Evolutionary conservation across 179 eudicot species (phyloP), one percentile per base, ranked within the genome.

Genomic region (Spinacia oleracea): DNA sequence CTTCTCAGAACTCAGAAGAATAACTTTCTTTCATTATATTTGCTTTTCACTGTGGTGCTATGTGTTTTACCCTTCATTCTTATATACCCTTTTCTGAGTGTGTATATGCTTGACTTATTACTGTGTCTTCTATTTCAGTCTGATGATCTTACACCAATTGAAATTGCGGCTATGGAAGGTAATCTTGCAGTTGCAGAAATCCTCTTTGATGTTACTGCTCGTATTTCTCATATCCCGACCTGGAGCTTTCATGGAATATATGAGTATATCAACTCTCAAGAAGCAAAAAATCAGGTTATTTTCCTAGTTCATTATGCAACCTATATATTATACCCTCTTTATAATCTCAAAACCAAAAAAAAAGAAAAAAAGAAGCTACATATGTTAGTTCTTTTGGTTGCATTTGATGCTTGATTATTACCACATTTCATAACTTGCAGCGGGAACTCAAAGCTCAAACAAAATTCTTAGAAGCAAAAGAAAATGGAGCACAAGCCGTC

Each of bases 161-260:
- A 65, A 32, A 15, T 65, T 7, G 70, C 70, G 21, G 42, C 70
- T 32, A 34, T 1, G 43, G 42, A 34, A 6, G 43, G 43, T 65
- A 65, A 65, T 15, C n/a, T 32, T 34, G 70, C n/a, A 2, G 10
- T 1, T 65, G 43, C 34, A 31, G 18, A 1, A 9, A 6, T 34
- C 42, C 42, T 65, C n/a, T 65, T 65, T 7, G n/a, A 65, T 16
- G 45, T 18, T 34, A 65, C 70, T 31, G 14, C 70, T 34, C 40
- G 23, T 15, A 32, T 65, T 65, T 25, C 45, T 31, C 1, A 16
- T 16, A 14, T 65, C 20, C 70, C 70, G 32, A 16, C 3, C 2
- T 65, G 70, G 70, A 65, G 70, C 70, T 31, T 21, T 65, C 70
- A 65, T 14, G 43, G 70, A 34, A 65, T 65, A 65, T n/a, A 32